A percentile compares a stretch with the other conserved stretches of the same genome.
These are phyloP conservation scores for Penicillium sp. DNA, from an alignment of 2,329 filamentous ascomycete species.

Conservation along the genomic window DNA sequence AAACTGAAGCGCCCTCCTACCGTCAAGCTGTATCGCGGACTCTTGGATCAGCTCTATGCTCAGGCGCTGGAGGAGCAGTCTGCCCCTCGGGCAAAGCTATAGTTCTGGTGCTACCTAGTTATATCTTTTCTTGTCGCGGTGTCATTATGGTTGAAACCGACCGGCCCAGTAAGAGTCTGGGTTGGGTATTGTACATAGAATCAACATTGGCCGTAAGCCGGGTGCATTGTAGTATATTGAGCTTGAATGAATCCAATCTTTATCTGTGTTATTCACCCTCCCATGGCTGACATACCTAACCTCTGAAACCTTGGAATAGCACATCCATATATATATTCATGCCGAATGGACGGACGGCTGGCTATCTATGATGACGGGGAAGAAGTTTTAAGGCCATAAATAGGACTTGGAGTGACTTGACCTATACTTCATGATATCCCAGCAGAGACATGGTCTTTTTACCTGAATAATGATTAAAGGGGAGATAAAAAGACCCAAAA, in stretches of 20 bases:
- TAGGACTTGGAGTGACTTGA: too few species aligned
- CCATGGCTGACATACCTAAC: too few species aligned
- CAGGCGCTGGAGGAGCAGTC: constrained; percentile 48
- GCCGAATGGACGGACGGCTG: too few species aligned
- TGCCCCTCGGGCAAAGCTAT: constrained; percentile 43
- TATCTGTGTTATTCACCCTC: too few species aligned
- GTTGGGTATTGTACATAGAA: not conserved
- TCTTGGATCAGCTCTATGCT: constrained; percentile 62
- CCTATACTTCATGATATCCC: too few species aligned
- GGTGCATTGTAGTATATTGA: constrained; percentile 12
- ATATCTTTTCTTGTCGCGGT: not conserved
- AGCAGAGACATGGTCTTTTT: too few species aligned
- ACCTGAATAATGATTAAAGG: too few species aligned
- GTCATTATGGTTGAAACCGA: not conserved
- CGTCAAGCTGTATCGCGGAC: constrained; percentile 59
- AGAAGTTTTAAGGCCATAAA: too few species aligned
- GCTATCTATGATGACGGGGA: too few species aligned
- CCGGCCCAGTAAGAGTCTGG: not conserved
- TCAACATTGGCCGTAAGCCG: not conserved
- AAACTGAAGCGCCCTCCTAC: constrained; percentile 71
- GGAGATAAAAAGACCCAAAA: not conserved
- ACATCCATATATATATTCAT: too few species aligned
- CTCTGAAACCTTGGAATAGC: too few species aligned
- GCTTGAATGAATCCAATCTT: not conserved
- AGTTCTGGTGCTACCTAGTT: constrained; percentile 6